These are phyloP conservation scores for Hordeum vulgare DNA, from an alignment of 176 grass and related monocot genomes.

Conservation along the genomic window MorexV3_pseudomolecules_assembly NC_058522.1:508031637-508032136, in stretches of 20 bases:
- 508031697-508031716: slow-evolving; percentile 65
- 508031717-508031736: slow-evolving; percentile 37
- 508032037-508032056: slow-evolving; percentile 34
- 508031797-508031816: slow-evolving; percentile 64
- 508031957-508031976: slow-evolving; percentile 42
- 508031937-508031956: slow-evolving; percentile 45
- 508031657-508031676: slow-evolving; percentile 24
- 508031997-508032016: slow-evolving; percentile 15
- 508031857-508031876: slow-evolving; percentile 20
- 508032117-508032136: slow-evolving; percentile 64
- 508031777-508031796: slow-evolving; percentile 48
- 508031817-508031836: slow-evolving; percentile 42
- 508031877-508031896: slow-evolving; percentile 61
- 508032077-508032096: slow-evolving; percentile 52
- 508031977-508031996: slow-evolving; percentile 29
- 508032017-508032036: slow-evolving; percentile 27
- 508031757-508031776: slow-evolving; percentile 51
- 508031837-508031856: neutral
- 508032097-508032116: slow-evolving; percentile 63
- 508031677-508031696: slow-evolving; percentile 49
- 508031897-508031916: slow-evolving; percentile 44
- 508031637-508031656: slow-evolving; percentile 44
- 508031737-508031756: slow-evolving; percentile 41
- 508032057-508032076: slow-evolving; percentile 42
- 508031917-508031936: slow-evolving; percentile 33